phyloP scores from a whole-genome alignment of 768 basidiomycete genomes.

The Termitomyces sp. region DNA sequence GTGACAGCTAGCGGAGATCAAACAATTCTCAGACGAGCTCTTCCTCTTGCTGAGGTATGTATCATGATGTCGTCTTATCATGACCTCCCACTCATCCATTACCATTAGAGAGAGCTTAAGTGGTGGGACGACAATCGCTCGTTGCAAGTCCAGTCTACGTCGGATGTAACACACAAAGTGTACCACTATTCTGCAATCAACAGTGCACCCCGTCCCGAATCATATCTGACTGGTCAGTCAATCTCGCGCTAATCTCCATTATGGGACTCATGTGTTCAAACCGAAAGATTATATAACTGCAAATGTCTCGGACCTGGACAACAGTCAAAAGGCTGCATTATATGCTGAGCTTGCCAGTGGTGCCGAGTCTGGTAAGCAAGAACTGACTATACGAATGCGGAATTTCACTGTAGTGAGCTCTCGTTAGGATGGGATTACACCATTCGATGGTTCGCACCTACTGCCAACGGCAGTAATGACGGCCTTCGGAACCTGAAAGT shows the following conservation, averaged over 20 bases:
- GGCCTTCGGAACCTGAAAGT: conserved; percentile 70
- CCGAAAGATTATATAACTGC: conserved; percentile 66
- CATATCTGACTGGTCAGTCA: conserved; percentile 55
- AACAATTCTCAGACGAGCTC: conserved; percentile 66
- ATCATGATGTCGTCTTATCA: not conserved
- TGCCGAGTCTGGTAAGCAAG: conserved; percentile 65
- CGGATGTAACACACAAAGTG: conserved; percentile 58
- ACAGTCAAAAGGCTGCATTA: conserved; percentile 51
- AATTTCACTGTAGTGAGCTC: not conserved
- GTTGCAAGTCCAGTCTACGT: conserved; percentile 59
- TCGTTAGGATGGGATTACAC: conserved; percentile 46
- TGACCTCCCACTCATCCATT: not conserved
- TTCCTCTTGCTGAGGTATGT: conserved; percentile 77
- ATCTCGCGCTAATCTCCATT: conserved; percentile 6
- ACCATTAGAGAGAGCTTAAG: conserved; percentile 58
- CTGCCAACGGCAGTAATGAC: conserved; percentile 33
- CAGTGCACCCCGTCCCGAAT: conserved; percentile 86
- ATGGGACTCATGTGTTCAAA: conserved; percentile 5
- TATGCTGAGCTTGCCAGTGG: conserved; percentile 87
- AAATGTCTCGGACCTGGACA: conserved; percentile 63
- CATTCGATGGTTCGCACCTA: conserved; percentile 38
- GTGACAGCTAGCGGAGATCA: conserved; percentile 66
- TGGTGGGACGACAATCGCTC: conserved; percentile 84
- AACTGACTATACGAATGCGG: not conserved
- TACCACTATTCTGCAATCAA: conserved; percentile 76